Percentiles rank a stretch among this genome's conserved stretches.
Evolutionary conservation across 345 rosid genomes (phyloP).

Genomic region (Ceriops decandra): DNA sequence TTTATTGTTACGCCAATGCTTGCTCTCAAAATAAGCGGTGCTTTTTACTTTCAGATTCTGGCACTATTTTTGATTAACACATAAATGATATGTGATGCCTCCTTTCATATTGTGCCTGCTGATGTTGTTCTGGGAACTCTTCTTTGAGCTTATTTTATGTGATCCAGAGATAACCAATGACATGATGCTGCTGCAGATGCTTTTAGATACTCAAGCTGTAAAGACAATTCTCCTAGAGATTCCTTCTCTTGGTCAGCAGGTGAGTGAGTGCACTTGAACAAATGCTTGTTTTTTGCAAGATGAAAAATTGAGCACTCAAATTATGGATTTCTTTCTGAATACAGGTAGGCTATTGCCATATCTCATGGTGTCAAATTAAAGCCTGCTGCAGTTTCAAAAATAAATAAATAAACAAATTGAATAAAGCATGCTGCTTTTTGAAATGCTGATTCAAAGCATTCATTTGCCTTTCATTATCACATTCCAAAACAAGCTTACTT

Average conservation of each 20-base stretch:
- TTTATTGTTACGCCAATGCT: no score
- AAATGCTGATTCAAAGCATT: no score
- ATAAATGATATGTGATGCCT: no score
- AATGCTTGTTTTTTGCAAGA: not conserved
- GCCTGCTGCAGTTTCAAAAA: no score
- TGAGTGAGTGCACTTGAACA: constrained; percentile 29
- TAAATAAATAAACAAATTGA: no score
- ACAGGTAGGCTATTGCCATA: not conserved
- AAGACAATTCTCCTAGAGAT: constrained; percentile 92
- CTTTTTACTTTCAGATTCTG: no score
- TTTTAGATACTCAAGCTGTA: constrained; percentile 93
- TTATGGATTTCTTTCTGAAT: constrained; percentile 2
- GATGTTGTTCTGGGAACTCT: not conserved
- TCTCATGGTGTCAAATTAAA: not conserved
- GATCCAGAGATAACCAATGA: constrained; percentile 1
- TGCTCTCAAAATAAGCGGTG: no score
- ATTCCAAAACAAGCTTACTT: no score
- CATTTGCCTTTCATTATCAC: no score
- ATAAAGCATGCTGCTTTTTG: no score
- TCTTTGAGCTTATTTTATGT: constrained; percentile 2
- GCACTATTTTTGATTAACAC: no score
- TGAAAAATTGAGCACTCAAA: not conserved
- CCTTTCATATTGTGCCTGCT: no score
- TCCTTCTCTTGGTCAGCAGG: constrained; percentile 96
- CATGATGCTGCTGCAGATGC: constrained; percentile 58